Percentiles rank a stretch among this genome's conserved stretches.
phyloP scores from a whole-genome alignment of 1,284 basidiomycete genomes.

The Ustilago xerochloae region DNA sequence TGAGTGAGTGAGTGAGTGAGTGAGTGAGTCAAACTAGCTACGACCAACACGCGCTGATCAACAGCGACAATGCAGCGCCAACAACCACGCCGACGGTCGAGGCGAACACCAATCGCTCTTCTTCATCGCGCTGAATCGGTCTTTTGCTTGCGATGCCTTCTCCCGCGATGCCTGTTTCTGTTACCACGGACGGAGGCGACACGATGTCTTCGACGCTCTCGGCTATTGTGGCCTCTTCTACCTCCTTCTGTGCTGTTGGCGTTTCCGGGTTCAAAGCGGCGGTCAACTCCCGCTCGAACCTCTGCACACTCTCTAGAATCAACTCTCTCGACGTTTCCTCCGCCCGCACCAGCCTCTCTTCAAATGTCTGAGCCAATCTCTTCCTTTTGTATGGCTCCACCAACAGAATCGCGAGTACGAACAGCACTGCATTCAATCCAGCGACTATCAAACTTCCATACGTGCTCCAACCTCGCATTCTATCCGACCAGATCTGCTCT shows the following conservation, averaged over 20 bases:
- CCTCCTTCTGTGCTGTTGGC: neutral
- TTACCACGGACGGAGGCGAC: neutral
- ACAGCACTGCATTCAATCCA: slow-evolving; percentile 62
- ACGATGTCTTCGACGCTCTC: neutral
- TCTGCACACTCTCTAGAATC: slow-evolving; percentile 37
- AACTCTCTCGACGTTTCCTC: slow-evolving; percentile 46
- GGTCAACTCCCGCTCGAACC: slow-evolving; percentile 43
- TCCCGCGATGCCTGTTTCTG: neutral
- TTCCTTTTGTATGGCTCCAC: slow-evolving; percentile 67
- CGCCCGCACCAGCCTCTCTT: slow-evolving; percentile 51
- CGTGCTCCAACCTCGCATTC: slow-evolving; percentile 56
- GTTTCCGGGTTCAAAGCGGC: neutral
- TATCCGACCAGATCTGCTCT: slow-evolving; percentile 66
- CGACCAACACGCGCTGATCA: slow-evolving; percentile 40
- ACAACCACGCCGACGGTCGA: slow-evolving; percentile 44
- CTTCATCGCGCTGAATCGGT: neutral
- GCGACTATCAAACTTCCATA: slow-evolving; percentile 60
- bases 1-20: no score
- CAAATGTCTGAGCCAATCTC: slow-evolving; percentile 65
- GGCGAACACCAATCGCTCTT: slow-evolving; percentile 38
- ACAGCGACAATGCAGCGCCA: slow-evolving; percentile 32
- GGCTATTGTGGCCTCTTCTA: neutral
- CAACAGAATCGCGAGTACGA: slow-evolving; percentile 61
- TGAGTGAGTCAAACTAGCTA: slow-evolving; percentile 5
- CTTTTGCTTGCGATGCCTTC: neutral